Evolutionary conservation across 495 filamentous ascomycete genomes (phyloP).

Genomic region (Melanomma pulvis-pyrius): DNA sequence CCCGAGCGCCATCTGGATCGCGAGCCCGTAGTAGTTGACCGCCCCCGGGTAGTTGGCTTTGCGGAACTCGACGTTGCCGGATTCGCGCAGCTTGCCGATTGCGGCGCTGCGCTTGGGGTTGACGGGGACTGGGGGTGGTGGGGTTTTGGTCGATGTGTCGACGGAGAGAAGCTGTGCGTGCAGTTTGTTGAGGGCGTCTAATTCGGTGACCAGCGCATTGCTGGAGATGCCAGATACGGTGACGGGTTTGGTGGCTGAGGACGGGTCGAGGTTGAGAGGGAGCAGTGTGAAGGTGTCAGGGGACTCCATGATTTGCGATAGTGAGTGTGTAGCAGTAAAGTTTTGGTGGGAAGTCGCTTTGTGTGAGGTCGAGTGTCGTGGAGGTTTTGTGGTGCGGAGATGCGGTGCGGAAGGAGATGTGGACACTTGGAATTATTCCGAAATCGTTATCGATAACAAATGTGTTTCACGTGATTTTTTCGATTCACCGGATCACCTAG

Average conservation of each 20-base stretch:
- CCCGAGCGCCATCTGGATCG: conserved; percentile 81
- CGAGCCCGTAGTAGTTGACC: conserved; percentile 76
- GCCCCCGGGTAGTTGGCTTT: conserved; percentile 75
- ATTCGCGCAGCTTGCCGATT: conserved; percentile 87
- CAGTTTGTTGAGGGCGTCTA: conserved; percentile 45
- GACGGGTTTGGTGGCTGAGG: conserved; percentile 63
- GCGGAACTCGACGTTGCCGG: conserved; percentile 78
- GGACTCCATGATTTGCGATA: conserved; percentile 17
- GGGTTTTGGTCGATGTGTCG: conserved; percentile 39
- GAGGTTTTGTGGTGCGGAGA: background rate
- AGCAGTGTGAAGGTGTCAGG: conserved; percentile 78
- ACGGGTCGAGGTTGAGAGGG: conserved; percentile 76
- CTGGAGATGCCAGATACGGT: conserved; percentile 26
- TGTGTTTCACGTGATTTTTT: no score
- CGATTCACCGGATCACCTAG: no score
- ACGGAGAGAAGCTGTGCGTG: conserved; percentile 44
- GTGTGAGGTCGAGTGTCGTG: background rate
- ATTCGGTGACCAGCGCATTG: conserved; percentile 41
- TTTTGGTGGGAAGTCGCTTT: background rate
- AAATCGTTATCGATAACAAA: conserved; percentile 12
- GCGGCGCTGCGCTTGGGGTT: conserved; percentile 57
- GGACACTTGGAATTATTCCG: conserved; percentile 9
- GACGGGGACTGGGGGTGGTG: conserved; percentile 39
- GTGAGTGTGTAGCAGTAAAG: background rate
- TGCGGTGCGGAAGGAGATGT: background rate